Evolutionary conservation across 495 filamentous ascomycete species (phyloP).

Genomic region (Penicillium subrubescens): DNA sequence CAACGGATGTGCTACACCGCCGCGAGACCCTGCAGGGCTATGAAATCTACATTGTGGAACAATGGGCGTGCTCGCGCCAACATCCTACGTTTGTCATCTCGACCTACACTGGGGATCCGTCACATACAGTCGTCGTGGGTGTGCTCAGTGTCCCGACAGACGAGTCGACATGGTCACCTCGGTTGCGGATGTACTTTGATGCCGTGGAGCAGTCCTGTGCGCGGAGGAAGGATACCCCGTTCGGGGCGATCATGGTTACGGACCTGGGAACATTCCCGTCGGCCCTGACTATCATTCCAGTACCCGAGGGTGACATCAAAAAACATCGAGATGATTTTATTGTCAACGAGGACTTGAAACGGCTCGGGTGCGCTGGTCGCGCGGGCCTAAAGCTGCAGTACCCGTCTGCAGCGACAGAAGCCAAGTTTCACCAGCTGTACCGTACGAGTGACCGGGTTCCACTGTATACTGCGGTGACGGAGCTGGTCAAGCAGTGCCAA

Average conservation of each 20-base stretch:
- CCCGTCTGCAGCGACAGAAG: conserved; percentile 77
- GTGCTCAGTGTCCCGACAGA: conserved; percentile 83
- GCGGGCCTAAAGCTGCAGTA: conserved; percentile 76
- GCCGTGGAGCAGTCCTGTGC: conserved; percentile 84
- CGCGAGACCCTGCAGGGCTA: conserved; percentile 74
- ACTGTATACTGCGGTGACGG: conserved; percentile 74
- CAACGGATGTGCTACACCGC: conserved; percentile 73
- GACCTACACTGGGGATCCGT: conserved; percentile 87
- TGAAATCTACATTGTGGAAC: conserved; percentile 92
- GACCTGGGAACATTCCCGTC: conserved; percentile 90
- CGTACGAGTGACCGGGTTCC: conserved; percentile 79
- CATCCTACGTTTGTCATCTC: conserved; percentile 91
- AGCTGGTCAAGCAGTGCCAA: conserved; percentile 92
- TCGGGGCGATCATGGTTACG: conserved; percentile 90
- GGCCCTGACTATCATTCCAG: conserved; percentile 80
- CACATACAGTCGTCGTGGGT: conserved; percentile 74
- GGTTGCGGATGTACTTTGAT: conserved; percentile 80
- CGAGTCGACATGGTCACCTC: conserved; percentile 76
- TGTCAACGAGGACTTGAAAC: conserved; percentile 92
- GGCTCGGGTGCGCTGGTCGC: conserved; percentile 87
- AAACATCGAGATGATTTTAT: conserved; percentile 84
- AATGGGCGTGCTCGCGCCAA: conserved; percentile 92
- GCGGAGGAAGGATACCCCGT: conserved; percentile 73
- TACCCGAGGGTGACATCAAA: conserved; percentile 83
- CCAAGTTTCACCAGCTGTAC: conserved; percentile 92